phyloP scores from a whole-genome alignment of 2,329 filamentous ascomycete species.

The Cladosporium sp. region DNA sequence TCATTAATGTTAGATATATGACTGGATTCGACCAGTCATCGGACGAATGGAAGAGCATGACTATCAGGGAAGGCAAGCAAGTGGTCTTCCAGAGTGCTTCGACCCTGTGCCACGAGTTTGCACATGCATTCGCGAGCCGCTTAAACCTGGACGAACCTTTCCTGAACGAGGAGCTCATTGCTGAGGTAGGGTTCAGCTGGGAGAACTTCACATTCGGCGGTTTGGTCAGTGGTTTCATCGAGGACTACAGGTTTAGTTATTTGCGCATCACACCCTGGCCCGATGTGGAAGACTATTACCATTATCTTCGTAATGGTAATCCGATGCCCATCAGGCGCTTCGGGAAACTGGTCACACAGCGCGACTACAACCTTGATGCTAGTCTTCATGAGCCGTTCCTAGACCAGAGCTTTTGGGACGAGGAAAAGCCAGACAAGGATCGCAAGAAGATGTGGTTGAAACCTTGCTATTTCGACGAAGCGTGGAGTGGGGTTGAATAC shows the following conservation, averaged over 20 bases:
- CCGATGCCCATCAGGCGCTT: background rate
- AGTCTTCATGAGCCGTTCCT: no score
- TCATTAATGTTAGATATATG: background rate
- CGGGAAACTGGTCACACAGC: background rate
- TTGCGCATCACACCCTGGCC: no score
- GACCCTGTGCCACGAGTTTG: background rate
- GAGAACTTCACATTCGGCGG: background rate
- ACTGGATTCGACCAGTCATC: background rate
- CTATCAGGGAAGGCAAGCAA: background rate
- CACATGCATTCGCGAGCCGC: background rate
- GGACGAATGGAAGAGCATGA: background rate
- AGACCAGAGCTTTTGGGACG: background rate
- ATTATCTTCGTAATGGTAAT: background rate
- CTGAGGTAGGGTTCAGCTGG: background rate
- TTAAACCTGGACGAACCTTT: background rate
- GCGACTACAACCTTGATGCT: background rate
- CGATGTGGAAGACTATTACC: no score
- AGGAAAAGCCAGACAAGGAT: background rate
- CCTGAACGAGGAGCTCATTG: background rate
- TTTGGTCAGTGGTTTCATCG: no score
- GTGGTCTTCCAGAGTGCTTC: background rate
- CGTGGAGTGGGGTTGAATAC: no score
- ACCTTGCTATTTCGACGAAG: no score
- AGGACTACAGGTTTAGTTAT: no score
- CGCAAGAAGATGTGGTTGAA: background rate